Evolutionary conservation across 345 rosid genomes (phyloP), one percentile per base, ranked within the genome.

Genomic region (Passiflora organensis): DNA sequence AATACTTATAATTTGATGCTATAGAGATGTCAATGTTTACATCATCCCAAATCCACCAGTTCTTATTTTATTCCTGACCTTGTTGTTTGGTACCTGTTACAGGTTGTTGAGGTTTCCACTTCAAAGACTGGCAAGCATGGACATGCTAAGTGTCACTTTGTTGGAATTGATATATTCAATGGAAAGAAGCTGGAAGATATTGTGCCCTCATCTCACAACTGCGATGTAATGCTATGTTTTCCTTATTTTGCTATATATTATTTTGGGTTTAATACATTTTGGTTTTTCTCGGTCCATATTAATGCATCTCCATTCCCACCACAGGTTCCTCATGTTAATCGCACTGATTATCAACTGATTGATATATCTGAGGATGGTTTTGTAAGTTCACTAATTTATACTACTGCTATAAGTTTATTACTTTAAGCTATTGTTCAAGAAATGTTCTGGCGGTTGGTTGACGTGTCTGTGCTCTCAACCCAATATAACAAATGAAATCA

Each of bases 361-460:
- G 91, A 81, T 63, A 84, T 84, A 53, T 77, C 87, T 64, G 85
- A 82, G 62, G 91, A 84, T 72, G 91, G 91, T n/a, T 84, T 84
- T 76, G 91, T 84, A 74, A 77, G 93, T 63, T 48, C 19, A 10
- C 20, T 49, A n/a, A n/a, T n/a, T n/a, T n/a, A n/a, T n/a, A n/a
- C n/a, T n/a, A n/a, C n/a, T n/a, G n/a, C n/a, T n/a, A n/a, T n/a
- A n/a, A n/a, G n/a, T n/a, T n/a, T n/a, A n/a, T n/a, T n/a, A n/a
- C n/a, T n/a, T n/a, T n/a, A n/a, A n/a, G n/a, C n/a, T n/a, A n/a
- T n/a, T n/a, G n/a, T n/a, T n/a, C n/a, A n/a, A n/a, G n/a, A n/a
- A n/a, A n/a, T n/a, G n/a, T n/a, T n/a, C n/a, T n/a, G n/a, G n/a
- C n/a, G n/a, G n/a, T n/a, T n/a, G n/a, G n/a, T n/a, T n/a, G n/a